Evolutionary conservation across 352 stramenopile genomes (phyloP).

Genomic region (Phytopythium mirpurense): DNA sequence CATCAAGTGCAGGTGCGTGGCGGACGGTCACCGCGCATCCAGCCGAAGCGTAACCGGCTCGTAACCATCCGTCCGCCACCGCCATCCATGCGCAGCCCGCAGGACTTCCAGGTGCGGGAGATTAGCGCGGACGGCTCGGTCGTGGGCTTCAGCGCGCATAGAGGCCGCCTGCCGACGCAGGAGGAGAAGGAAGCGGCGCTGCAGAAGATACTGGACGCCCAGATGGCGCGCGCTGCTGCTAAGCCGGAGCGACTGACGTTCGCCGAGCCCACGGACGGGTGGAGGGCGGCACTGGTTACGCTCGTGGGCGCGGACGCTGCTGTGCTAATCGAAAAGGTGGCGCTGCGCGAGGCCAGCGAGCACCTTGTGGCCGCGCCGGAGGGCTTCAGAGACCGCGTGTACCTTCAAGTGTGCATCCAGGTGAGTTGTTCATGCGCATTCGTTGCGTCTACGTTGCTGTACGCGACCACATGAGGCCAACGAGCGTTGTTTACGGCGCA

Average conservation of each 20-base stretch:
- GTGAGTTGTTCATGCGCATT: conserved; percentile 13
- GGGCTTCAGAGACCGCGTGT: conserved; percentile 55
- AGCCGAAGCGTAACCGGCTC: background rate
- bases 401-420: conserved; percentile 72
- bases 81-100: conserved; percentile 11
- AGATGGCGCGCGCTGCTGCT: conserved; percentile 9
- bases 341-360: conserved; percentile 10
- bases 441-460: too few species aligned
- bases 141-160: conserved; percentile 26
- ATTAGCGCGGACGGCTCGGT: conserved; percentile 37
- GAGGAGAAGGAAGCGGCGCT: conserved; percentile 28
- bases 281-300: conserved; percentile 32
- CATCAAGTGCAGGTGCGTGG: conserved; percentile 48
- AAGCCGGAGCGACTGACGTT: conserved; percentile 49
- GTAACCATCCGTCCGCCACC: too few species aligned
- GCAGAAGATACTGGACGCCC: conserved; percentile 20
- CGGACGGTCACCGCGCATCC: too few species aligned
- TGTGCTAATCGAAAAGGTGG: conserved; percentile 18
- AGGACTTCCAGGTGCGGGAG: conserved; percentile 74
- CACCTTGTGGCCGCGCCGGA: conserved; percentile 28
- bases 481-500: too few species aligned
- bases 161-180: conserved; percentile 23
- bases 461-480: too few species aligned
- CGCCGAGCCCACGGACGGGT: conserved; percentile 39
- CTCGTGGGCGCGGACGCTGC: conserved; percentile 16